Conservation (phyloP, 306 rosid species). For the Styphnolobium japonicum region DNA sequence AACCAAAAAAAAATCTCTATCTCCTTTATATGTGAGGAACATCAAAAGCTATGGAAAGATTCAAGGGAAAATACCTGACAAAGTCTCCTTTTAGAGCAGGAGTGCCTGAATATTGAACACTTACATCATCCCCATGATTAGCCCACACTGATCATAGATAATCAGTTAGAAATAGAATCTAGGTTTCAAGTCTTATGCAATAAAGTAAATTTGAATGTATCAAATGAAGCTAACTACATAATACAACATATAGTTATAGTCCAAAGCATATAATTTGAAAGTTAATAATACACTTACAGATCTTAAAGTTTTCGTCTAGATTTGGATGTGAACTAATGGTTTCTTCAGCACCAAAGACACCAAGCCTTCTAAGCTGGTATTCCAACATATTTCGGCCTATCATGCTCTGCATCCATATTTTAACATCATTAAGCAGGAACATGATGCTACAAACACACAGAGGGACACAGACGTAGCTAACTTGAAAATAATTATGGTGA, state of each 20-base stretch:
- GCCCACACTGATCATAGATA: constrained; percentile 83
- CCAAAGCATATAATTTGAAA: constrained; percentile 21
- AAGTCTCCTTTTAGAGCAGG: constrained; percentile 97
- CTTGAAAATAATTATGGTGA: not conserved
- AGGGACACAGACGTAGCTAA: not conserved
- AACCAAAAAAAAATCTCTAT: too few relatives aligned
- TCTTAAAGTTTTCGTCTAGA: constrained; percentile 77
- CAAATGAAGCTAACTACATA: constrained; percentile 17
- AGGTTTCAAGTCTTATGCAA: constrained; percentile 20
- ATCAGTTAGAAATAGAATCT: constrained; percentile 16
- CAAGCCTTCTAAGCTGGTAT: constrained; percentile 90
- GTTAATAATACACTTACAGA: constrained; percentile 52
- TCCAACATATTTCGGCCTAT: constrained; percentile 86
- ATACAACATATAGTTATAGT: not conserved
- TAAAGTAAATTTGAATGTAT: not conserved
- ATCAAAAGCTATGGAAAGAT: constrained; percentile 13
- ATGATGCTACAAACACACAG: constrained; percentile 5
- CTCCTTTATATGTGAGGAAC: constrained; percentile 9
- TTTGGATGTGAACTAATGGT: constrained; percentile 91
- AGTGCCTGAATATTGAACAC: constrained; percentile 94
- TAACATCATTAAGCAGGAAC: constrained; percentile 27
- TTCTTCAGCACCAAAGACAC: constrained; percentile 91
- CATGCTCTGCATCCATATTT: constrained; percentile 77
- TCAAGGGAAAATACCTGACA: constrained; percentile 61
- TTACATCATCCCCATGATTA: constrained; percentile 94